These are phyloP conservation scores for Globisporangium polare DNA, from an alignment of 352 stramenopile species.

Conservation along the genomic window DNA sequence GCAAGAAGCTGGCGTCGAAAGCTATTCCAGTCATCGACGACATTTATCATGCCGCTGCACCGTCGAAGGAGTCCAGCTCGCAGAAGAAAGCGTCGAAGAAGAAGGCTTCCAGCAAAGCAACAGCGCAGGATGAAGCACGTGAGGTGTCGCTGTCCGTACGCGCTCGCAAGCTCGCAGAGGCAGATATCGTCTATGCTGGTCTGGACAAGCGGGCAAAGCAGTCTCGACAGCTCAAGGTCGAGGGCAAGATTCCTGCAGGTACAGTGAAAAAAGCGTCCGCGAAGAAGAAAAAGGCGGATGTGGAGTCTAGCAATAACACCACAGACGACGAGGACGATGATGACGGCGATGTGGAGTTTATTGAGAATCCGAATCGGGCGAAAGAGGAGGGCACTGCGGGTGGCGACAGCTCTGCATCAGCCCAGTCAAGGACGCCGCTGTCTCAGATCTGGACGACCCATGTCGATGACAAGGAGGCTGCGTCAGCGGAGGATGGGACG, in stretches of 20 bases:
- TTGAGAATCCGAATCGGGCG: slow-evolving; percentile 1
- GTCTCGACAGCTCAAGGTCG: background rate
- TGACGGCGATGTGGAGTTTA: slow-evolving; percentile 16
- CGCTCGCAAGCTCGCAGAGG: background rate
- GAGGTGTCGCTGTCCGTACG: background rate
- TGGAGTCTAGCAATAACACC: background rate
- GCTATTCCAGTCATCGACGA: background rate
- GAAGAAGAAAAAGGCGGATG: slow-evolving; percentile 12
- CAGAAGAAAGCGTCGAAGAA: slow-evolving; percentile 14
- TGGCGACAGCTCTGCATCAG: slow-evolving; percentile 2
- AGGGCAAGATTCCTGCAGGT: background rate
- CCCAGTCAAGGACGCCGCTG: slow-evolving; percentile 26
- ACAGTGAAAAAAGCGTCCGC: slow-evolving; percentile 1
- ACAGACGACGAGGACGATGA: slow-evolving; percentile 7
- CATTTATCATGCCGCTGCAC: background rate
- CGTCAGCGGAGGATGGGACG: slow-evolving; percentile 10
- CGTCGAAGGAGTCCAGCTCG: background rate
- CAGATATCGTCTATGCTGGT: slow-evolving; percentile 7
- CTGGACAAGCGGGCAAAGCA: slow-evolving; percentile 7
- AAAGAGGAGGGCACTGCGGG: background rate
- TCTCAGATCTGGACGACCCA: slow-evolving; percentile 54
- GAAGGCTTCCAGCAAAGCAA: background rate
- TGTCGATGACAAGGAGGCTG: slow-evolving; percentile 9
- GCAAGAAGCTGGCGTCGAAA: slow-evolving; percentile 15
- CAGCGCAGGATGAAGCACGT: background rate